Conservation (phyloP, 2,329 filamentous ascomycete species). For the Nothophoma quercina region DNA sequence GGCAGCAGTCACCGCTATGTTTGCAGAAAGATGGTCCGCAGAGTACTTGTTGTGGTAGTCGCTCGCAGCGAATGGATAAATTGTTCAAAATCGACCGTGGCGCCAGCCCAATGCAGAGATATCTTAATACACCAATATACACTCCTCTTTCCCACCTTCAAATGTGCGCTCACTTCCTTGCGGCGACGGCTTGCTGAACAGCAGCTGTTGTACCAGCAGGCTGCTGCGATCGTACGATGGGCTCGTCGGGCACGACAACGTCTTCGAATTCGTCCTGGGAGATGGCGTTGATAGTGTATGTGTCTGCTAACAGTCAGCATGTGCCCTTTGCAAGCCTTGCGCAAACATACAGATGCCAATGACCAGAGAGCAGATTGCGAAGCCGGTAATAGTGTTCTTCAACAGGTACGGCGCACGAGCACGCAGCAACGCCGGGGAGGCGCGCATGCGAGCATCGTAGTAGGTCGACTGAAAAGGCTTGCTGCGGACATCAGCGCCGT, state of each 20-base stretch:
- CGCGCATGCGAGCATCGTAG: constrained; percentile 87
- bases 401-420: constrained; percentile 90
- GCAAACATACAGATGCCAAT: constrained; percentile 76
- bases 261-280: constrained; percentile 98
- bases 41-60: constrained; percentile 1
- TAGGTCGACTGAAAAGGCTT: constrained; percentile 74
- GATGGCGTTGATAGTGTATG: constrained; percentile 80
- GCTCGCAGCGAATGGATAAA: constrained; percentile 21
- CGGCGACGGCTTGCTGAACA: constrained; percentile 42
- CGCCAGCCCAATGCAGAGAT: constrained; percentile 42
- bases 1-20: too few relatives aligned
- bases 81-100: constrained; percentile 27
- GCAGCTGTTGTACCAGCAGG: constrained; percentile 37
- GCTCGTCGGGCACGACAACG: constrained; percentile 83
- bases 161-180: constrained; percentile 30
- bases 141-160: constrained; percentile 3
- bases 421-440: constrained; percentile 87
- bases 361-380: constrained; percentile 77
- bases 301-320: constrained; percentile 57
- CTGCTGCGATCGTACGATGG: constrained; percentile 57
- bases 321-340: background rate
- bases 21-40: background rate
- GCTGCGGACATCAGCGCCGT: constrained; percentile 32
- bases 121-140: constrained; percentile 38
- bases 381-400: constrained; percentile 84